Evolutionary conservation across 2,329 filamentous ascomycete species (phyloP), one percentile per base, ranked within the genome.

Genomic region (Verticillium longisporum): DNA sequence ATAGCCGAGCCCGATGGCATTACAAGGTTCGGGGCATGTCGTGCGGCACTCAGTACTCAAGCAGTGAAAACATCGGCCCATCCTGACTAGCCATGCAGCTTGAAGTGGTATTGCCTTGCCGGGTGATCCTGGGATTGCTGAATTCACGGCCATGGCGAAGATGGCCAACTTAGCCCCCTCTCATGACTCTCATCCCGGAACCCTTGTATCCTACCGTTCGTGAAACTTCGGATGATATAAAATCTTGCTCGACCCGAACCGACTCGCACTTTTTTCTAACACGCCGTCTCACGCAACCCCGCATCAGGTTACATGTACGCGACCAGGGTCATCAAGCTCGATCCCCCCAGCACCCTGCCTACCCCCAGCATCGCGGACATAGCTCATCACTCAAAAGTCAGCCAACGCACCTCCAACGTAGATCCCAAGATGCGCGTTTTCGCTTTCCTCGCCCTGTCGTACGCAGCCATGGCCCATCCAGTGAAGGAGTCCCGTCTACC

Each of bases 401-500:
- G 18, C 41, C 41, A 15, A 50, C 3, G 41, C 41, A 18, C 41
- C 41, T n/a, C n/a, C n/a, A 7, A 15, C n/a, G n/a, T 18, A 15
- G 6, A 50, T 50, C 41, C 33, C 41, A 21, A 50, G n/a, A 50
- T 50, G 41, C 41, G 10, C 15, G 21, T 50, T 7, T 21, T 26
- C 11, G 10, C 41, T 50, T 18, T 50, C 41, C 41, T 50, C 2
- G 41, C 41, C 3, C 6, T 50, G 41, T 21, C 41, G 10, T 50
- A 6, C 41, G 11, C 11, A 15, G 41, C 41, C 41, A 50, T 50
- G 41, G n/a, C 41, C 18, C 41, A 50, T 21, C 41, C 41, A 50
- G n/a, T 21, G 6, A 50, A 50, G 21, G n/a, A 50, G 7, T 55
- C 21, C n/a, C n/a, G n/a, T 55, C 26, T 32, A 55, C 63, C 65